Evolutionary conservation across 257 asterid species (phyloP), one percentile per base, ranked within the genome.

Genomic region (Scutellaria minor): DNA sequence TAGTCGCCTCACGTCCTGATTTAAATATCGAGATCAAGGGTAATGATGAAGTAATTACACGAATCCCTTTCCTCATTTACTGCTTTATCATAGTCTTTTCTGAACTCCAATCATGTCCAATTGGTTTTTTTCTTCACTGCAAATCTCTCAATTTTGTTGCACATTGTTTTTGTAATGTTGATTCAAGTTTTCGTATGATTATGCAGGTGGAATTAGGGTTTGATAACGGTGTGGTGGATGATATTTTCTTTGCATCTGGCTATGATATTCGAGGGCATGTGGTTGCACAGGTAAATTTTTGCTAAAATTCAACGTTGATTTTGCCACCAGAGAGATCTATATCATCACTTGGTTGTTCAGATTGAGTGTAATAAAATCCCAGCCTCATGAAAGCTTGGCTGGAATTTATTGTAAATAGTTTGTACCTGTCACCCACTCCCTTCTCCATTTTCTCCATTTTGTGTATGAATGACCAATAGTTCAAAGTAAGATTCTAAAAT

Each of bases 181-280:
- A 74, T 37, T 74, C 39, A 42, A 41, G 62, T 64, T 66, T 57
- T 67, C 52, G 22, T 82, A 24, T 73, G 55, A 66, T 70, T 59
- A 39, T 86, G 91, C 94, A 93, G 96, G 90, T 90, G 71, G 95
- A 86, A 69, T 60, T 94, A 74, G 94, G 92, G 52, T 94, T 91
- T 75, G 85, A 84, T 74, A 91, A 89, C 46, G 81, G 83, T 42
- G 70, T 83, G 79, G 88, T 85, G 56, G 88, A 85, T 74, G 95
- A 88, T 77, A 80, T 87, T 66, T 94, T 94, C 84, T 89, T 83
- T 79, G 85, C 84, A 72, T 81, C 92, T 51, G 97, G 97, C 66
- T 91, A 89, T 75, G 96, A 89, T 80, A 89, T 91, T 74, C 89
- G 85, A 65, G 98, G 97, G 73, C 68, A 80, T 86, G 98, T 93